These are phyloP conservation scores for Basidiobolus heterosporus DNA, from an alignment of 371 early-diverging fungal genomes.

Conservation along the genomic window DNA sequence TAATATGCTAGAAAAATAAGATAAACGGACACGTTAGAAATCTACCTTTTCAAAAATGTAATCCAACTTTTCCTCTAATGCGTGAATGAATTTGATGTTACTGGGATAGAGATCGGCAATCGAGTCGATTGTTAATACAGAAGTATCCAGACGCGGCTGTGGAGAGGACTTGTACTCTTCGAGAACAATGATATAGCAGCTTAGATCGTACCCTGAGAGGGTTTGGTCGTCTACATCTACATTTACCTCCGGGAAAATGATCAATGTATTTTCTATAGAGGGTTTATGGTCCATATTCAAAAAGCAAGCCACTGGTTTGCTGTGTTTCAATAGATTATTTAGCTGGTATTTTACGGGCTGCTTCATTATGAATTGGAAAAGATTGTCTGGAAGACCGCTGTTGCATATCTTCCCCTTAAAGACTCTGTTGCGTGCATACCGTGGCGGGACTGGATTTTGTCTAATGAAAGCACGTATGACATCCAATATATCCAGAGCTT, in stretches of 20 bases:
- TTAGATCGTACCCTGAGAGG: no score
- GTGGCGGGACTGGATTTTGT: conserved; percentile 37
- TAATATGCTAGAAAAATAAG: no score
- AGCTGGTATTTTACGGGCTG: conserved; percentile 47
- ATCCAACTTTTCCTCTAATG: conserved; percentile 14
- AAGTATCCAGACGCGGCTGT: not conserved
- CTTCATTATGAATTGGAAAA: conserved; percentile 46
- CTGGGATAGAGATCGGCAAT: conserved; percentile 1
- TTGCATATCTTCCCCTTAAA: conserved; percentile 15
- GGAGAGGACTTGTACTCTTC: not conserved
- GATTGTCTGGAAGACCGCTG: conserved; percentile 12
- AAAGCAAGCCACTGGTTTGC: conserved; percentile 16
- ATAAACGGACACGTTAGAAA: no score
- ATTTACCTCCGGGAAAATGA: no score
- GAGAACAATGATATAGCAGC: not conserved
- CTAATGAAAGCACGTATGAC: conserved; percentile 39
- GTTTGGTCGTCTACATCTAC: no score
- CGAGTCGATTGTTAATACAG: not conserved
- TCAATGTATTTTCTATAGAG: no score
- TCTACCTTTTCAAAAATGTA: conserved; percentile 8
- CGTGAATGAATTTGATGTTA: conserved; percentile 11
- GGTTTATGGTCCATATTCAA: conserved; percentile 1
- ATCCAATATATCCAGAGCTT: conserved; percentile 34
- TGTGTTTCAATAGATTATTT: conserved; percentile 11
- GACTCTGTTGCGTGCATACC: conserved; percentile 43